Percentiles rank a stretch among this genome's conserved stretches.
These are phyloP conservation scores for Chrysophaeum taylorii DNA, from an alignment of 352 stramenopile genomes.

Conservation along the genomic window DNA sequence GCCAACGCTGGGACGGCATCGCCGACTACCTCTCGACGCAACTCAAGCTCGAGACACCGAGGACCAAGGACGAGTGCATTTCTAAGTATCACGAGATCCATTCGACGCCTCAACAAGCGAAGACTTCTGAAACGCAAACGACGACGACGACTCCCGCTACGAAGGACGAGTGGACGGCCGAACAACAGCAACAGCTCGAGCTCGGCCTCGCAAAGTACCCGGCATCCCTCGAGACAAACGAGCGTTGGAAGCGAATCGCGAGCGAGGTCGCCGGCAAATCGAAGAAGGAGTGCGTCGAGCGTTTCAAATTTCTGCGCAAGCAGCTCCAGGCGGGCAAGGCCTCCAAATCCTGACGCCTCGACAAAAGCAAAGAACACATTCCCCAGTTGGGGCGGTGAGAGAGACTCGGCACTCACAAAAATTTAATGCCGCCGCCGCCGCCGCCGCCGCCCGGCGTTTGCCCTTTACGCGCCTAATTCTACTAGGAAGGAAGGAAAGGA, in stretches of 20 bases:
- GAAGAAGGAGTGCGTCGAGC: conserved; percentile 72
- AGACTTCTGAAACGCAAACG: conserved; percentile 7
- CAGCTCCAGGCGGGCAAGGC: too few relatives aligned
- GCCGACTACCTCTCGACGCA: conserved; percentile 60
- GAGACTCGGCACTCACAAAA: too few relatives aligned
- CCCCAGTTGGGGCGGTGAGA: too few relatives aligned
- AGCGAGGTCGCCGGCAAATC: conserved; percentile 59
- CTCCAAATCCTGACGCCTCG: too few relatives aligned
- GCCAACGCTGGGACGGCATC: conserved; percentile 66
- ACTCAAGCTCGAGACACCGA: conserved; percentile 41
- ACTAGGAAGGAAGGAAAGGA: too few relatives aligned
- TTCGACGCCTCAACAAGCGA: conserved; percentile 15
- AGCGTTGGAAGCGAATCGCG: conserved; percentile 69
- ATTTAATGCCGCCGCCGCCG: too few relatives aligned
- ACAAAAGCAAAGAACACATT: too few relatives aligned
- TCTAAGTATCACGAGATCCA: conserved; percentile 54
- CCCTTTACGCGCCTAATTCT: too few relatives aligned
- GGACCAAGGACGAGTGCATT: conserved; percentile 68
- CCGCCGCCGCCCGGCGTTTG: too few relatives aligned
- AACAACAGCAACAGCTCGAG: conserved; percentile 68
- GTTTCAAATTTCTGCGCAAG: conserved; percentile 67
- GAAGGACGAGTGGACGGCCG: conserved; percentile 45
- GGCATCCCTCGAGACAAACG: conserved; percentile 75
- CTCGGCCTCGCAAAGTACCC: conserved; percentile 55
- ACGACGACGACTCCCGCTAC: conserved; percentile 5